Conservation (phyloP, 805 yeast genomes). For the Peterozyma toletana region DNA sequence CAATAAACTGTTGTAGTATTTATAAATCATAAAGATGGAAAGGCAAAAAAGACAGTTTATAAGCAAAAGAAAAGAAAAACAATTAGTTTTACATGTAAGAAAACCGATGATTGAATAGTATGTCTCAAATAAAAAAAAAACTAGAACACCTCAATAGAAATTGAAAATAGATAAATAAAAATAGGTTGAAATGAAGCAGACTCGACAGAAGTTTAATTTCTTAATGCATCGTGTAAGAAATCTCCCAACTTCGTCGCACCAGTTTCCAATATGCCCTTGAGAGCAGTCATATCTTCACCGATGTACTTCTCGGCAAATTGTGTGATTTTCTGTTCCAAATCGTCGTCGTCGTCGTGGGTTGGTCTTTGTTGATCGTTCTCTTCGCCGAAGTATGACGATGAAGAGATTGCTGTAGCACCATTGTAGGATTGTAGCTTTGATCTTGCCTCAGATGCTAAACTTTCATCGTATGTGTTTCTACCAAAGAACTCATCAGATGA, state of each 20-base stretch:
- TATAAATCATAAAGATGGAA: too few species aligned
- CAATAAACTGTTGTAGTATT: too few species aligned
- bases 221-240: constrained; percentile 78
- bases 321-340: constrained; percentile 45
- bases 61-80: not conserved
- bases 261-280: constrained; percentile 87
- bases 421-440: constrained; percentile 73
- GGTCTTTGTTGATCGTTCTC: constrained; percentile 37
- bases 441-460: constrained; percentile 72
- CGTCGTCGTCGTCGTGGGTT: constrained; percentile 24
- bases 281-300: constrained; percentile 78
- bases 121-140: too few species aligned
- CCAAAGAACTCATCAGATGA: constrained; percentile 95
- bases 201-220: constrained; percentile 17
- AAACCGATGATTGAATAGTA: too few species aligned
- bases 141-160: too few species aligned
- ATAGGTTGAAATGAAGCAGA: too few species aligned
- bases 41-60: too few species aligned
- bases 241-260: constrained; percentile 89
- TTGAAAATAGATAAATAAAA: too few species aligned
- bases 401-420: constrained; percentile 88
- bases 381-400: constrained; percentile 88
- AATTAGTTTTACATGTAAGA: too few species aligned
- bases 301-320: constrained; percentile 64
- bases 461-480: constrained; percentile 74